Base-by-base conservation (phyloP, 2,329 filamentous ascomycete species). In the Erysiphe pulchra region DNA sequence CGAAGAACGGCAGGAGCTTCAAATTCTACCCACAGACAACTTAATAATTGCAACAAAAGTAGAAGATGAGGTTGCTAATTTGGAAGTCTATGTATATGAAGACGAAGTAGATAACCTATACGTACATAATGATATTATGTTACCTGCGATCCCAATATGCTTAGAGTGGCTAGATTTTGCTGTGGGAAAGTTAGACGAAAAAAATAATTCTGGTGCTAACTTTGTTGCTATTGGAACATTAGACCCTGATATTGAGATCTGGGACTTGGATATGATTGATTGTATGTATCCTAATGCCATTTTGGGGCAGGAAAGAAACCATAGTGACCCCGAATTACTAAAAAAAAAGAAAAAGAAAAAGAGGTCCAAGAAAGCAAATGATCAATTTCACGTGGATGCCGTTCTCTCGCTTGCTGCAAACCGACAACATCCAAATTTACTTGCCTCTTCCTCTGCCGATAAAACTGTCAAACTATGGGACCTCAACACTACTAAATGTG, bases 401-500 rank as follows among this genome's bases (percentile, higher is more conserved):
- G 80, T 98, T 28, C 73, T 98, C 39, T 80, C 87, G 5, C 75
- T 98, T 39, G 80, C 90, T 2, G 84, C 85, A 44, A 98, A 98
- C 66, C 72, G 86, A 56, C 78, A 86, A 57, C 87, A 98, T 64
- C 77, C 86, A 51, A 95, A 95, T 60, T 71, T 98, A 47, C 73
- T 98, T 41, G 90, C 90, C 12, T 95, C 87, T 0, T 84, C 82
- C 1, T 98, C 90, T 1, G 90, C 90, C 17, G 90, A 98, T 65
- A 85, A 86, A 65, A 98, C 90, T 2, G 77, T 95, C 57, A 98
- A 98, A 67, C 72, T 98, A 17, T 98, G 90, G 90, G 90, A 98
- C 60, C 67, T 98, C 50, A 82, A 85, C 65, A 94, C 84, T 2
- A 73, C 81, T 49, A 85, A 78, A 61, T 93, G 85, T 62, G 90